Percentiles rank a stretch among this genome's conserved stretches.
phyloP scores from a whole-genome alignment of 176 grass and related monocot genomes.

The Triticum urartu region DNA sequence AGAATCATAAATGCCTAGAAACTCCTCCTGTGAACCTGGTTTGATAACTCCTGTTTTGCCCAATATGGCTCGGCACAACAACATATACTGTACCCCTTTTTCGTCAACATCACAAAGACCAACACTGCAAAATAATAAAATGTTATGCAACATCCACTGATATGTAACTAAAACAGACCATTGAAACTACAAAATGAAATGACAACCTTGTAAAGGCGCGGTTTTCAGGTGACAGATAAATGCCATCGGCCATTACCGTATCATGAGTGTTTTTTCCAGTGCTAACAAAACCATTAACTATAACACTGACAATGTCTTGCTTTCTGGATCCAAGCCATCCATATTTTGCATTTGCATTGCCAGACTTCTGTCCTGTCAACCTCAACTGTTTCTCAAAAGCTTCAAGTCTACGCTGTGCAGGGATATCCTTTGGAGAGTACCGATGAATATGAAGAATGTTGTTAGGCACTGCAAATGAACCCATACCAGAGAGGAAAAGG shows the following conservation, averaged over 20 bases:
- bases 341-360: slow-evolving; percentile 41
- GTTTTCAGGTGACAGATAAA: slow-evolving; percentile 38
- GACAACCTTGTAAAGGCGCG: slow-evolving; percentile 51
- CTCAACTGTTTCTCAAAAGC: slow-evolving; percentile 48
- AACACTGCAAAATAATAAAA: slow-evolving; percentile 36
- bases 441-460: slow-evolving; percentile 49
- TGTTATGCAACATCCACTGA: neutral
- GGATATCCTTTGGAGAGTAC: slow-evolving; percentile 43
- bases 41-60: slow-evolving; percentile 37
- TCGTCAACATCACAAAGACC: slow-evolving; percentile 63
- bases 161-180: neutral
- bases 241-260: neutral
- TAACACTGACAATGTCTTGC: slow-evolving; percentile 43
- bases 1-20: slow-evolving; percentile 39
- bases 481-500: slow-evolving; percentile 57
- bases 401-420: slow-evolving; percentile 15
- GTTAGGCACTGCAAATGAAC: slow-evolving; percentile 44
- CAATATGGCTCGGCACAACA: slow-evolving; percentile 49
- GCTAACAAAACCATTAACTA: slow-evolving; percentile 48
- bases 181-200: neutral
- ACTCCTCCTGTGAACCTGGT: slow-evolving; percentile 25
- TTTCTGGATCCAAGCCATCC: slow-evolving; percentile 58
- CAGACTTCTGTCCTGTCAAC: slow-evolving; percentile 12
- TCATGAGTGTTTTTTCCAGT: slow-evolving; percentile 8
- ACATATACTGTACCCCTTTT: slow-evolving; percentile 67